Evolutionary conservation across 768 basidiomycete genomes (phyloP), one percentile per base, ranked within the genome.

Genomic region (Calocybe gangraenosa): DNA sequence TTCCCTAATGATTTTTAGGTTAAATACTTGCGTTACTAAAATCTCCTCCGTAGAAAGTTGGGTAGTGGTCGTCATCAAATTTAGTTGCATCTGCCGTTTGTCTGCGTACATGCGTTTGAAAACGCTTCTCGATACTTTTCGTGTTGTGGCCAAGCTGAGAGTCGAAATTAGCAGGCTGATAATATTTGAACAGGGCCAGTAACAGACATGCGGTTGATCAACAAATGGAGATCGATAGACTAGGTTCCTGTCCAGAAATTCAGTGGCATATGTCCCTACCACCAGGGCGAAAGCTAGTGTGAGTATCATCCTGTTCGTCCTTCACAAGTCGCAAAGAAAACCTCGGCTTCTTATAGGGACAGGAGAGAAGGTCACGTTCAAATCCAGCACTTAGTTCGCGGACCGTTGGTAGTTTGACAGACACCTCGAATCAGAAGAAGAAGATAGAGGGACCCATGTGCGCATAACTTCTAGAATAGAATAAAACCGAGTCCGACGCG

Each of bases 81-180:
- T 21, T 28, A 1, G 48, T 20, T 13, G 48, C 48, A 14, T 45
- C 48, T 35, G 37, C n/a, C 9, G 40, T 35, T 20, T 49, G 48
- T 7, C 48, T 49, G 7, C 44, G 48, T 35, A 40, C 23, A 22
- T 40, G 39, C 3, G 35, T 35, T 28, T 17, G 4, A 6, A 41
- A 7, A 25, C 35, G 33, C 17, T 40, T 31, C 21, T 40, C 34
- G 37, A 49, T n/a, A 40, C 18, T 42, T 14, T 45, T 15, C 2
- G 44, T 45, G 15, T 45, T 32, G 20, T 45, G 44, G 3, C 35
- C 23, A 13, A 45, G 36, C 44, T 45, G 28, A 49, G 76, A 73
- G 10, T 72, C 75, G 49, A 75, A 44, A 74, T 73, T 34, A 76
- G 50, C 7, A 72, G 75, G n/a, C 71, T 5, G 14, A 35, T 35